These are phyloP conservation scores for Trametopsis cervina DNA, from an alignment of 768 basidiomycete genomes.

Conservation along the genomic window DNA sequence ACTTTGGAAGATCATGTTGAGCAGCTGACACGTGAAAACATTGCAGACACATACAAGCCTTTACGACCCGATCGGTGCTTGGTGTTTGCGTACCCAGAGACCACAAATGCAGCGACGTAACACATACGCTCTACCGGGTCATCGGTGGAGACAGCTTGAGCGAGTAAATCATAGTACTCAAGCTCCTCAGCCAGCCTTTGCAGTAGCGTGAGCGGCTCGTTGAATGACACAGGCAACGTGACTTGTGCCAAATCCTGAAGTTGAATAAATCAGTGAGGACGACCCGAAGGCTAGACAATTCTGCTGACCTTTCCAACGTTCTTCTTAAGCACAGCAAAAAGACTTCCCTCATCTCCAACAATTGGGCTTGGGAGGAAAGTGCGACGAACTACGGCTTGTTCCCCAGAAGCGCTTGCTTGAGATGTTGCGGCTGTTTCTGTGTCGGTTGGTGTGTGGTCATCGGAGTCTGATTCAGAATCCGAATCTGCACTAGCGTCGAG, in stretches of 20 bases:
- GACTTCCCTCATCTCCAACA: slow-evolving; percentile 70
- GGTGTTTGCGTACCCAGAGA: slow-evolving; percentile 80
- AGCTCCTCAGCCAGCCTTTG: slow-evolving; percentile 81
- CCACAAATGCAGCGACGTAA: slow-evolving; percentile 77
- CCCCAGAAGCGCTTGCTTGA: neutral
- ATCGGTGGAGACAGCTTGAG: slow-evolving; percentile 48
- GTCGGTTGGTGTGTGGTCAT: slow-evolving; percentile 24
- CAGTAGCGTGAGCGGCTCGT: slow-evolving; percentile 78
- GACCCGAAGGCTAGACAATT: slow-evolving; percentile 2
- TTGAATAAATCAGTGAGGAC: neutral
- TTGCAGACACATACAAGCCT: slow-evolving; percentile 59
- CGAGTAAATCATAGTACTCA: slow-evolving; percentile 69
- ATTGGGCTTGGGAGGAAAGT: slow-evolving; percentile 53
- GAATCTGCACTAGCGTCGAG: slow-evolving; percentile 32
- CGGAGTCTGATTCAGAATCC: slow-evolving; percentile 46
- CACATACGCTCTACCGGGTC: slow-evolving; percentile 66
- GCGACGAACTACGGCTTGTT: slow-evolving; percentile 30
- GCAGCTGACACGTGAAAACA: neutral
- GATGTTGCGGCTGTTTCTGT: neutral
- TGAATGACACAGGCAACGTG: slow-evolving; percentile 83
- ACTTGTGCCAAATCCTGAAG: slow-evolving; percentile 74
- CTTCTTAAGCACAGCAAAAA: slow-evolving; percentile 79
- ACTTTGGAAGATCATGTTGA: slow-evolving; percentile 29
- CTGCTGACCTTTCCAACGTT: slow-evolving; percentile 74
- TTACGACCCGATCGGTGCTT: slow-evolving; percentile 76